Evolutionary conservation across 1,139 yeast genomes (phyloP).

Genomic region (Magnusiomyces suaveolens): DNA sequence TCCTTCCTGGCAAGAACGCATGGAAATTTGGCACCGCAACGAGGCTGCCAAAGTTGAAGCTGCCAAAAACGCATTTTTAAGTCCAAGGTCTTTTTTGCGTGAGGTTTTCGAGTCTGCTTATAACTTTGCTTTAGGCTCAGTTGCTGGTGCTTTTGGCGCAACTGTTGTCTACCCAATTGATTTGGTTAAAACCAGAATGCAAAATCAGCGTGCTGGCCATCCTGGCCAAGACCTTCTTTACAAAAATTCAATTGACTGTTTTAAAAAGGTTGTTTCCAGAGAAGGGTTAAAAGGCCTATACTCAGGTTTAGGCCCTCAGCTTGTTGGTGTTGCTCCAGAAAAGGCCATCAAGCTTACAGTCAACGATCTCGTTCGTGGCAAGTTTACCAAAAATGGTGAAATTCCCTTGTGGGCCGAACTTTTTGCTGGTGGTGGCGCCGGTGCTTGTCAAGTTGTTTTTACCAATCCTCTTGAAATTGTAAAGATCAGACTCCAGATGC

Average conservation of each 20-base stretch:
- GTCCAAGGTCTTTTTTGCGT: conserved; percentile 33
- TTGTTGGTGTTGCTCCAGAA: conserved; percentile 96
- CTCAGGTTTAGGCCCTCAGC: conserved; percentile 88
- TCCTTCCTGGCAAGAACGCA: conserved; percentile 38
- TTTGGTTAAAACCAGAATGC: conserved; percentile 94
- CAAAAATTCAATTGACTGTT: conserved; percentile 78
- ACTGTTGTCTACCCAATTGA: conserved; percentile 97
- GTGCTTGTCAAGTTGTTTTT: conserved; percentile 92
- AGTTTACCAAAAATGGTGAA: conserved; percentile 48
- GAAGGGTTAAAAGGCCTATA: conserved; percentile 86
- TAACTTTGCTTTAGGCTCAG: conserved; percentile 81
- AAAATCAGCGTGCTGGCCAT: conserved; percentile 70
- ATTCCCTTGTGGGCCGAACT: conserved; percentile 68
- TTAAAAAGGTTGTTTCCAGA: conserved; percentile 58
- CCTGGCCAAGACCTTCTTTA: conserved; percentile 47
- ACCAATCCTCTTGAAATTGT: conserved; percentile 96
- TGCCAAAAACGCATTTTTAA: conserved; percentile 35
- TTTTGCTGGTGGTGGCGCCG: conserved; percentile 86
- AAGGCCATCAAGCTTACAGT: conserved; percentile 95
- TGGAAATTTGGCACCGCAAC: conserved; percentile 29
- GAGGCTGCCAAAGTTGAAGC: conserved; percentile 32
- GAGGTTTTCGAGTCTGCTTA: conserved; percentile 72
- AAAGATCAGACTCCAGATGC: conserved; percentile 89
- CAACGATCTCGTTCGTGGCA: conserved; percentile 75
- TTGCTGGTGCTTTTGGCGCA: conserved; percentile 97